phyloP scores from a whole-genome alignment of 2,329 filamentous ascomycete genomes.

The Arachnomyces sp. region DNA sequence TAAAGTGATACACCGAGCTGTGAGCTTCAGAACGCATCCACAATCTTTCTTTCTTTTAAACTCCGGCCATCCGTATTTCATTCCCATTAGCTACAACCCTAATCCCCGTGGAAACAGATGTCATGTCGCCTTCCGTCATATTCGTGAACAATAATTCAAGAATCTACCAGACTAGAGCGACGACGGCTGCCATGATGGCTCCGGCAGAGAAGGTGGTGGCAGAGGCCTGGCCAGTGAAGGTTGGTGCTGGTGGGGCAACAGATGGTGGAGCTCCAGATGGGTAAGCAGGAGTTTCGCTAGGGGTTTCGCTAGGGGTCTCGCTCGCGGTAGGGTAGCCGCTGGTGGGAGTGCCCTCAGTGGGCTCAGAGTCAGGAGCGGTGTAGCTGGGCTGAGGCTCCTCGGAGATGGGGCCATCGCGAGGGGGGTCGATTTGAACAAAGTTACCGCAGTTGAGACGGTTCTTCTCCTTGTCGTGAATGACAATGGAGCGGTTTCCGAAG shows the following conservation, averaged over 20 bases:
- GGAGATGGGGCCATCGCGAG: too few relatives aligned
- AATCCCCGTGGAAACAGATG: too few relatives aligned
- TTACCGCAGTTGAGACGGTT: slow-evolving; percentile 51
- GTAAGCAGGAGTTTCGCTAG: neutral
- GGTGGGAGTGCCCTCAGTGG: neutral
- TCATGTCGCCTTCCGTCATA: too few relatives aligned
- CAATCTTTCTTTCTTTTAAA: too few relatives aligned
- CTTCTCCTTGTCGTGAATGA: slow-evolving; percentile 46
- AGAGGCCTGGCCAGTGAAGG: neutral
- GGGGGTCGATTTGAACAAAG: slow-evolving; percentile 26
- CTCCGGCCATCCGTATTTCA: too few relatives aligned
- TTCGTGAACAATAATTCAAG: too few relatives aligned
- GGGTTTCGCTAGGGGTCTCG: too few relatives aligned
- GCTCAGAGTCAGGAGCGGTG: neutral
- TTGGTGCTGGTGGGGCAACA: neutral
- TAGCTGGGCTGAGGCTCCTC: too few relatives aligned
- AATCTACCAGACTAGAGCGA: slow-evolving; percentile 1
- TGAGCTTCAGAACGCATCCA: too few relatives aligned
- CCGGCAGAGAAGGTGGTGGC: slow-evolving; percentile 1
- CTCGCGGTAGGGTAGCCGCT: neutral
- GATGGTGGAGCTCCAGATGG: neutral
- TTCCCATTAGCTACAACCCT: too few relatives aligned
- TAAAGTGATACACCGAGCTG: too few relatives aligned
- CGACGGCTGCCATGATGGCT: slow-evolving; percentile 1
- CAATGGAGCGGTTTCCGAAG: slow-evolving; percentile 47